Base-by-base conservation (phyloP, 2,329 filamentous ascomycete genomes). In the Trichoderma gracile region DNA sequence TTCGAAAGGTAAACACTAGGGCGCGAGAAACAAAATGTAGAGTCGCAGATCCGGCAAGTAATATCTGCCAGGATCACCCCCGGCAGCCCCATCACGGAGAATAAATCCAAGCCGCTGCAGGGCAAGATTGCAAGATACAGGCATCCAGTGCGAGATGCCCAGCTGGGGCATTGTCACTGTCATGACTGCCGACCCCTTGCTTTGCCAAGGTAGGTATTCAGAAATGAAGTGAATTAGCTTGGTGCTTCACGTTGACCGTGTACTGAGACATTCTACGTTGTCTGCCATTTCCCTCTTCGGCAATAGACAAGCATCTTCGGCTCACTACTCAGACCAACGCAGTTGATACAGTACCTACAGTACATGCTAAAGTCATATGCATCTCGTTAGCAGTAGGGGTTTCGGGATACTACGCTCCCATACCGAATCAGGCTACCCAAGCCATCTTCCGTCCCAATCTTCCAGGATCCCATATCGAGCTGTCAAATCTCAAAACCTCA, bases 41-140 rank as follows among this genome's bases (percentile, higher is more conserved):
- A 38, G 25, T 49, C 25, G 19, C 40, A 45, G 27, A 45, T 56
- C 23, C 23, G 17, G 40, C 21, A 19, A n/a, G 42, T 27, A n/a
- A 25, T 27, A 15, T 9, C n/a, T 46, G 19, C n/a, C 12, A 19
- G 23, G 21, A 60, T 52, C 38, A 38, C 19, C 21, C 25, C 30
- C 46, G 45, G 23, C 33, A 10, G 54, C 38, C 46, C 46, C 57
- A 43, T 27, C 12, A 27, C 57, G 46, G 57, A 60, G 47, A 60
- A 60, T 60, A 52, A 60, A 60, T 17, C 19, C 33, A 33, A 52
- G 57, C 46, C 47, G 46, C 46, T 60, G 46, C 46, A 42, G 50
- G 25, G 46, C 46, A 42, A 59, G 25, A 47, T 47, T 60, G 38
- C 46, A 21, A 50, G 40, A 47, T 47, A 25, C 25, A 49, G 27